These are phyloP conservation scores for Cicer chorassanicum DNA, from an alignment of 306 rosid genomes.

Conservation along the genomic window DNA sequence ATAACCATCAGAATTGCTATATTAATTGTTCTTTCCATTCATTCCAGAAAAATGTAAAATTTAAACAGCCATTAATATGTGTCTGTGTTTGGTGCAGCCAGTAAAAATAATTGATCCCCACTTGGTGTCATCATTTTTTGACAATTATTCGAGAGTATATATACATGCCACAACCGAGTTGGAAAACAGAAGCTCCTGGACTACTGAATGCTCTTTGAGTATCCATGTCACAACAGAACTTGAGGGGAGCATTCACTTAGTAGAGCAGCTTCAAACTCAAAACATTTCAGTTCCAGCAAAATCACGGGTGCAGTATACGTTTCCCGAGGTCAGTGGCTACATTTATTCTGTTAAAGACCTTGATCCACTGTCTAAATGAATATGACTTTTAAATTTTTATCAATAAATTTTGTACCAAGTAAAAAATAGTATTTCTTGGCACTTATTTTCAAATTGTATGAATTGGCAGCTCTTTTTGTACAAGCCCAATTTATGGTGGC, in stretches of 20 bases:
- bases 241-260: conserved; percentile 65
- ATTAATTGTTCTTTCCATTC: conserved; percentile 35
- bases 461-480: conserved; percentile 84
- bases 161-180: conserved; percentile 78
- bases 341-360: conserved; percentile 15
- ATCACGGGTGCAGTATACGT: conserved; percentile 72
- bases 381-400: conserved; percentile 14
- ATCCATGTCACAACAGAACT: conserved; percentile 81
- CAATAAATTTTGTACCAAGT: no score
- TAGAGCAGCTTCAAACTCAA: conserved; percentile 81
- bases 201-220: conserved; percentile 80
- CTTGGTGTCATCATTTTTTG: conserved; percentile 86
- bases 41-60: neutral
- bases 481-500: conserved; percentile 99
- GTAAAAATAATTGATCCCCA: conserved; percentile 91
- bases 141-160: conserved; percentile 80
- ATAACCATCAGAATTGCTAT: conserved; percentile 28
- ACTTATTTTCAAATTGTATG: conserved; percentile 44
- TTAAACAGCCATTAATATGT: conserved; percentile 26
- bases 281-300: conserved; percentile 73
- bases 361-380: neutral
- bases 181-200: conserved; percentile 69
- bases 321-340: conserved; percentile 72
- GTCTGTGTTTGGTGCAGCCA: conserved; percentile 76
- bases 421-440: no score